These are phyloP conservation scores for Mariannaea elegans DNA, from an alignment of 2,329 filamentous ascomycete genomes.

Conservation along the genomic window DNA sequence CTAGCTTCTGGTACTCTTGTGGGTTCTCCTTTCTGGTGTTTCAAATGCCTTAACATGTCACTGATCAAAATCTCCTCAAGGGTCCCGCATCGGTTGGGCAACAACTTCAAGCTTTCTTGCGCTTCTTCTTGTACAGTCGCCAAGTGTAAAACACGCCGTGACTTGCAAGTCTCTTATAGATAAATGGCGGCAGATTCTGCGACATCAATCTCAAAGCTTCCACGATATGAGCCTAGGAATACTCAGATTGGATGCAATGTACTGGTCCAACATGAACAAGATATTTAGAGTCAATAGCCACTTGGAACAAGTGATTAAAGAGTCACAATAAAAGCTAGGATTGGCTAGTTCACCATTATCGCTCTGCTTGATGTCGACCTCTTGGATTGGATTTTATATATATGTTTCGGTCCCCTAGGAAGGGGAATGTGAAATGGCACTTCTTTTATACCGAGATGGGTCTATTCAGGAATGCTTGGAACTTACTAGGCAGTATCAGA, in stretches of 20 bases:
- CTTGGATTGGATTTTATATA: no score
- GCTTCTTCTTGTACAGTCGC: not conserved
- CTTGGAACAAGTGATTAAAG: not conserved
- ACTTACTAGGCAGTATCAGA: no score
- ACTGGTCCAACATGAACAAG: not conserved
- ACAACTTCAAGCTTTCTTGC: not conserved
- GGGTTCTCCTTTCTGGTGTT: not conserved
- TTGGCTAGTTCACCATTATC: no score
- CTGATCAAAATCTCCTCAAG: not conserved
- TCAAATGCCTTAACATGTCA: not conserved
- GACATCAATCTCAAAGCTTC: conserved; percentile 1
- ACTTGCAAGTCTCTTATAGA: not conserved
- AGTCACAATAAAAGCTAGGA: not conserved
- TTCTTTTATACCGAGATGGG: no score
- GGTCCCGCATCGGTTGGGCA: not conserved
- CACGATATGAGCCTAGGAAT: not conserved
- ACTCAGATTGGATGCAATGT: not conserved
- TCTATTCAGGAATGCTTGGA: no score
- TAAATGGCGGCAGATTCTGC: not conserved
- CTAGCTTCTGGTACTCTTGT: not conserved
- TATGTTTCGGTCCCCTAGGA: no score
- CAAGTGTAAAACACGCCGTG: not conserved
- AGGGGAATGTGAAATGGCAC: no score
- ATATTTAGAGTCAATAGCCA: not conserved
- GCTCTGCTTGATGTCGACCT: no score